Base-by-base conservation (phyloP, 352 stramenopile genomes). In the Phytopythium ostracodes region DNA sequence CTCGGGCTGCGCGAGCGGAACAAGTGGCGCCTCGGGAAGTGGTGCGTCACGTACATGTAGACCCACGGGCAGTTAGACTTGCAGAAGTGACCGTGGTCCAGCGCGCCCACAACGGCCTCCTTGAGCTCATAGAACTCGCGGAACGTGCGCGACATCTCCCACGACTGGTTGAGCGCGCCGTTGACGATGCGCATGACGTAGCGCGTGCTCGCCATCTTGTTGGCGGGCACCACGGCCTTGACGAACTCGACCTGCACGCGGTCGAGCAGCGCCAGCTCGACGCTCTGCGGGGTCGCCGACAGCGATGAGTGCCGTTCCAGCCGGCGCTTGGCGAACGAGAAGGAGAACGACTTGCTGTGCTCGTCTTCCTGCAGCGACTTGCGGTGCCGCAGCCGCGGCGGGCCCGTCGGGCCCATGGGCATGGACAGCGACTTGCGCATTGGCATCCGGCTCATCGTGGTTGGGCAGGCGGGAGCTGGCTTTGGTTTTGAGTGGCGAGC, bases 121-220 rank as follows among this genome's bases (percentile, higher is more conserved):
- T 93, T 92, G 33, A 94, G 73, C 35, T 92, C 81, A 65, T 84
- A 76, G 62, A 92, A 93, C 57, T 93, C 87, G 36, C 75, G 77
- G 64, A 90, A 95, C 14, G 79, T 86, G 40, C 83, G 70, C 33
- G 71, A 76, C 81, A 95, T 91, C 55, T 95, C 82, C 84, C 87
- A 95, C 51, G 78, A 84, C 62, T 88, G 85, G 27, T 73, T 59
- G 14, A 92, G 66, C 51, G 76, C 83, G 12, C 66, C 64, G 70
- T 91, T 94, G 56, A 64, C 81, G 56, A 92, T 77, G 66, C 81
- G 81, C 81, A 94, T 92, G 46, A 92, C 63, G 67, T 92, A 94
- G 20, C 81, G 83, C 36, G 81, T 79, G 47, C 71, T 78, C 27
- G 77, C 72, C 42, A 90, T 67, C 57, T 91, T 91, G 71, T 73